These are phyloP conservation scores for Ogataea paraovalis DNA, from an alignment of 805 yeast species.

Conservation along the genomic window DNA sequence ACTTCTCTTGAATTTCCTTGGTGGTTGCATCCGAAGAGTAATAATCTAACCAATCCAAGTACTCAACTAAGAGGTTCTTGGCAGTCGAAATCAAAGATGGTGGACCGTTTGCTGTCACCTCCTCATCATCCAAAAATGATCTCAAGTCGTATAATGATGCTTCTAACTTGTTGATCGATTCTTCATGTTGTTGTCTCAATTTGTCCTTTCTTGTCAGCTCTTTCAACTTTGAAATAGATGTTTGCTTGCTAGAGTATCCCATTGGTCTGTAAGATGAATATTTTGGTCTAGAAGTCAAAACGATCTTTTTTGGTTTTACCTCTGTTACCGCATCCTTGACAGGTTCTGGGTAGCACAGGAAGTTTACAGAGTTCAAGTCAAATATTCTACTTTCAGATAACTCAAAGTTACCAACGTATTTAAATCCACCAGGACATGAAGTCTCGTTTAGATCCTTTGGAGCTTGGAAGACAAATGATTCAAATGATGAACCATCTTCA, in stretches of 20 bases:
- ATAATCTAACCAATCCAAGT: constrained; percentile 75
- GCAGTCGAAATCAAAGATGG: constrained; percentile 35
- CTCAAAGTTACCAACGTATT: constrained; percentile 24
- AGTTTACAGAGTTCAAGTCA: constrained; percentile 39
- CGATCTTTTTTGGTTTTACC: constrained; percentile 19
- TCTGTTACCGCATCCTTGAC: constrained; percentile 13
- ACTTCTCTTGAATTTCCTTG: constrained; percentile 35
- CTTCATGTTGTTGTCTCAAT: constrained; percentile 50
- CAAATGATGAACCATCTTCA: constrained; percentile 25
- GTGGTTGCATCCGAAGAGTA: constrained; percentile 52
- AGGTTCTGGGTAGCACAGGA: constrained; percentile 21
- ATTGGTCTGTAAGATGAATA: constrained; percentile 44
- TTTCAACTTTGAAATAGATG: constrained; percentile 44
- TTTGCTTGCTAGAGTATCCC: constrained; percentile 43
- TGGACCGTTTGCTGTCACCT: constrained; percentile 40
- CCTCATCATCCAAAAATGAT: constrained; percentile 53
- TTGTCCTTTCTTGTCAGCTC: constrained; percentile 52
- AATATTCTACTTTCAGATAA: constrained; percentile 38
- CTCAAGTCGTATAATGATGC: constrained; percentile 68
- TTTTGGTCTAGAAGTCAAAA: constrained; percentile 26
- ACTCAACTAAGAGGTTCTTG: constrained; percentile 38
- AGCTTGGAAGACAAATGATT: constrained; percentile 8
- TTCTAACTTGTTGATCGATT: constrained; percentile 66
- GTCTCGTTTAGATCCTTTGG: constrained; percentile 25
- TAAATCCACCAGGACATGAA: constrained; percentile 37